Conservation (phyloP, 2,329 filamentous ascomycete species). For the Ceratocystis albifundus region DNA sequence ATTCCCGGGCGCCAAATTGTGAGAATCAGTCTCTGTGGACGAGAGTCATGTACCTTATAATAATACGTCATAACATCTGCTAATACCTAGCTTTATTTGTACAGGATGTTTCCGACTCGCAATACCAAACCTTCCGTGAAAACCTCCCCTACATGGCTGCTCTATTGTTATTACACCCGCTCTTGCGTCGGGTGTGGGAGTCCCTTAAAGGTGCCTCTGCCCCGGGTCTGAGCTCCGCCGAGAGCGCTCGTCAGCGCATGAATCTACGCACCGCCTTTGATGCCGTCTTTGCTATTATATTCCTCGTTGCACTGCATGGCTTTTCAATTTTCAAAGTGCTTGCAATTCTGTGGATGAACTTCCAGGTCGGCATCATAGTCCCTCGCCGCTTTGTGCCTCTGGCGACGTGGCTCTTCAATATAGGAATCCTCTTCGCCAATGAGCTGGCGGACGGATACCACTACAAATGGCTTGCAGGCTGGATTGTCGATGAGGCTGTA, state of each 20-base stretch:
- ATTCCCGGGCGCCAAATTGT: conserved; percentile 83
- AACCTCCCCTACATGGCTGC: conserved; percentile 73
- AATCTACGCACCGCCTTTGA: conserved; percentile 55
- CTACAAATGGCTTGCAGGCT: conserved; percentile 49
- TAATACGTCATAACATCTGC: not conserved
- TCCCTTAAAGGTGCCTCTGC: conserved; percentile 27
- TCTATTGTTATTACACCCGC: conserved; percentile 66
- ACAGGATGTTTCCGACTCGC: conserved; percentile 77
- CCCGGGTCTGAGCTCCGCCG: conserved; percentile 37
- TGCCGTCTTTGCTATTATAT: conserved; percentile 65
- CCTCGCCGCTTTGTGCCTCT: conserved; percentile 59
- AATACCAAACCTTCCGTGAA: conserved; percentile 73
- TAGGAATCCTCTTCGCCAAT: conserved; percentile 76
- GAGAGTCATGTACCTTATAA: conserved; percentile 18
- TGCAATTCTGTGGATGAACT: conserved; percentile 69
- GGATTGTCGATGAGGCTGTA: conserved; percentile 28
- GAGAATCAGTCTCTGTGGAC: conserved; percentile 30
- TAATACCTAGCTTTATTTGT: not conserved
- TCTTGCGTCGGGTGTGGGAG: conserved; percentile 64
- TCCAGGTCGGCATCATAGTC: conserved; percentile 59
- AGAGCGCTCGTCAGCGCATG: conserved; percentile 51
- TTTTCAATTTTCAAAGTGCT: conserved; percentile 76
- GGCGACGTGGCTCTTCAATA: conserved; percentile 82
- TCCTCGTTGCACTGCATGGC: conserved; percentile 70
- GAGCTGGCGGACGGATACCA: conserved; percentile 71